Percentiles rank a stretch among this genome's conserved stretches.
phyloP scores from a whole-genome alignment of 179 eudicot genomes.

The Silene coronaria region DNA sequence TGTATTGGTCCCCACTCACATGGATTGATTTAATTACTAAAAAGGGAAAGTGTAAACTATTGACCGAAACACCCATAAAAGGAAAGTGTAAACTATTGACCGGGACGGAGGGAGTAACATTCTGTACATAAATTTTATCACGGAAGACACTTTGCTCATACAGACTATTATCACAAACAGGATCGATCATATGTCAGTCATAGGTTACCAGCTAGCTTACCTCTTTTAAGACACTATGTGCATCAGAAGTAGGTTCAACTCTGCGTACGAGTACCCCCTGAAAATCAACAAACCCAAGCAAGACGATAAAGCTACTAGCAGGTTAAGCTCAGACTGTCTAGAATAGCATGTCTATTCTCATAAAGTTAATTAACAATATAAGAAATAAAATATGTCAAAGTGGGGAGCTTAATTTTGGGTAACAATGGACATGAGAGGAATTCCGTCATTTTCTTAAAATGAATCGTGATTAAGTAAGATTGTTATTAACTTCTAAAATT shows the following conservation, averaged over 20 bases:
- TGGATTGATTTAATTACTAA: too few relatives aligned
- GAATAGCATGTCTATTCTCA: neutral
- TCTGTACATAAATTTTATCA: neutral
- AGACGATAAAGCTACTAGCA: neutral
- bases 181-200: neutral
- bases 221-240: conserved; percentile 69
- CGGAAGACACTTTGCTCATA: neutral
- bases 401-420: neutral
- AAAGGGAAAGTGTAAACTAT: too few relatives aligned
- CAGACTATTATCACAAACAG: conserved; percentile 1
- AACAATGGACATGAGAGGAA: neutral
- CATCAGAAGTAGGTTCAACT: conserved; percentile 90
- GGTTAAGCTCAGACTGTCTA: neutral
- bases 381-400: neutral
- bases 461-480: neutral
- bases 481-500: neutral
- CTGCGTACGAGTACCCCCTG: conserved; percentile 95
- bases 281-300: conserved; percentile 15
- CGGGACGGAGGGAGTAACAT: too few relatives aligned
- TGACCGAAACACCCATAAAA: too few relatives aligned
- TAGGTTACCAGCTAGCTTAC: conserved; percentile 35
- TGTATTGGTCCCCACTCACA: too few relatives aligned
- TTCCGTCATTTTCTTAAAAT: neutral
- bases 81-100: too few relatives aligned
- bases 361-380: neutral